Conservation (phyloP, 2,329 filamentous ascomycete genomes). For the Fusarium subtropicale region DNA sequence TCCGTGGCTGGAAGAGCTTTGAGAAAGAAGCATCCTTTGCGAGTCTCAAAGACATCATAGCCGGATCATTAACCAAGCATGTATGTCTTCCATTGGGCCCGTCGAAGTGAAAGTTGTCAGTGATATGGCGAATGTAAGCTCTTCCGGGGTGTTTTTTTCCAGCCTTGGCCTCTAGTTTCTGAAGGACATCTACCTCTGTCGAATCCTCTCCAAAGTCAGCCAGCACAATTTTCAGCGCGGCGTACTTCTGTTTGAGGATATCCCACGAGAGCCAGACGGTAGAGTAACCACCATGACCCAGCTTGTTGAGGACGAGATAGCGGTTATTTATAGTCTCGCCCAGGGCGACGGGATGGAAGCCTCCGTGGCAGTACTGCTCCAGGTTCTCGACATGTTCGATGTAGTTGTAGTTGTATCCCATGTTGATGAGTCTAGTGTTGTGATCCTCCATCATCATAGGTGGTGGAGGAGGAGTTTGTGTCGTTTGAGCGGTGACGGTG, state of each 20-base stretch:
- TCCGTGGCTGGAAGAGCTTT: slow-evolving; percentile 33
- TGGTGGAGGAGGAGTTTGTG: slow-evolving; percentile 20
- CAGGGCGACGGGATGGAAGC: slow-evolving; percentile 37
- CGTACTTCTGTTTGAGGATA: slow-evolving; percentile 39
- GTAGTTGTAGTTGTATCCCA: slow-evolving; percentile 41
- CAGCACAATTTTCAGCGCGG: slow-evolving; percentile 40
- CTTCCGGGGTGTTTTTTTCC: slow-evolving; percentile 30
- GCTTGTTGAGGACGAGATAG: slow-evolving; percentile 44
- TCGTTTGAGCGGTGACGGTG: slow-evolving; percentile 32
- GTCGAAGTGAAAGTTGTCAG: slow-evolving; percentile 38
- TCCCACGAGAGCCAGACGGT: slow-evolving; percentile 45
- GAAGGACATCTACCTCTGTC: slow-evolving; percentile 36
- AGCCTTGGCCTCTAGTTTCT: slow-evolving; percentile 27
- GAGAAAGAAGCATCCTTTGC: slow-evolving; percentile 38
- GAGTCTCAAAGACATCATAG: slow-evolving; percentile 40
- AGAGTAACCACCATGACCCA: slow-evolving; percentile 44
- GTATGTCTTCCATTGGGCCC: slow-evolving; percentile 41
- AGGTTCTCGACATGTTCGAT: slow-evolving; percentile 42
- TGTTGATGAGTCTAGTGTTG: slow-evolving; percentile 33
- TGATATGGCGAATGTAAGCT: slow-evolving; percentile 36
- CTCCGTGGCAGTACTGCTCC: slow-evolving; percentile 37
- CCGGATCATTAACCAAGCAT: slow-evolving; percentile 42
- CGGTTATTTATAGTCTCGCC: slow-evolving; percentile 42
- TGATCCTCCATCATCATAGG: slow-evolving; percentile 34
- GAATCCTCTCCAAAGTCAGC: slow-evolving; percentile 40